Conservation (phyloP, 805 yeast species). For the Yamadazyma nakazawae region DNA sequence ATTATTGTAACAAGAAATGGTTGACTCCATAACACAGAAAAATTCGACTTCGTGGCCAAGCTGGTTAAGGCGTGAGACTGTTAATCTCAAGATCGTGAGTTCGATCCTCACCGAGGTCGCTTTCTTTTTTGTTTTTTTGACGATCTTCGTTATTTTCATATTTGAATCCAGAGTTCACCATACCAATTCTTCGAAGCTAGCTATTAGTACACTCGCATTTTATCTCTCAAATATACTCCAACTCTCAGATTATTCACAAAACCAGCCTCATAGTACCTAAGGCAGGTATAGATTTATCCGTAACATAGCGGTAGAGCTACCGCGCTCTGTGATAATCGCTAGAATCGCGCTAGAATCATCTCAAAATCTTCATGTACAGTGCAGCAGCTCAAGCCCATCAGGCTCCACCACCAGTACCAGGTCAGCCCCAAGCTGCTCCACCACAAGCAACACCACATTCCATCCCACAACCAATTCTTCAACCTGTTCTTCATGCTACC, state of each 20-base stretch:
- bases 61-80: slow-evolving; percentile 21
- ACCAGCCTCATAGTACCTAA: too few relatives aligned
- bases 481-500: not conserved
- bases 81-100: slow-evolving; percentile 19
- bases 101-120: slow-evolving; percentile 20
- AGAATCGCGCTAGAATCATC: not conserved
- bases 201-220: too few relatives aligned
- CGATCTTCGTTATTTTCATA: too few relatives aligned
- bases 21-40: too few relatives aligned
- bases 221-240: too few relatives aligned
- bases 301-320: too few relatives aligned
- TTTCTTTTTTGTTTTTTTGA: too few relatives aligned
- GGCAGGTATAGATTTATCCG: too few relatives aligned
- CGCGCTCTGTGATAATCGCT: not conserved
- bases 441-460: not conserved
- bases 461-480: not conserved
- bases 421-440: not conserved
- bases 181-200: too few relatives aligned
- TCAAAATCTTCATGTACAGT: slow-evolving; percentile 2
- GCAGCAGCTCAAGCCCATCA: slow-evolving; percentile 5
- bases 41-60: slow-evolving; percentile 18
- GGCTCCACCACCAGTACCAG: not conserved
- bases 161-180: too few relatives aligned
- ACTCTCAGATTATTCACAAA: too few relatives aligned
- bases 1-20: too few relatives aligned